Conservation (phyloP, 495 filamentous ascomycete species). For the Endocarpon pusillum region DNA sequence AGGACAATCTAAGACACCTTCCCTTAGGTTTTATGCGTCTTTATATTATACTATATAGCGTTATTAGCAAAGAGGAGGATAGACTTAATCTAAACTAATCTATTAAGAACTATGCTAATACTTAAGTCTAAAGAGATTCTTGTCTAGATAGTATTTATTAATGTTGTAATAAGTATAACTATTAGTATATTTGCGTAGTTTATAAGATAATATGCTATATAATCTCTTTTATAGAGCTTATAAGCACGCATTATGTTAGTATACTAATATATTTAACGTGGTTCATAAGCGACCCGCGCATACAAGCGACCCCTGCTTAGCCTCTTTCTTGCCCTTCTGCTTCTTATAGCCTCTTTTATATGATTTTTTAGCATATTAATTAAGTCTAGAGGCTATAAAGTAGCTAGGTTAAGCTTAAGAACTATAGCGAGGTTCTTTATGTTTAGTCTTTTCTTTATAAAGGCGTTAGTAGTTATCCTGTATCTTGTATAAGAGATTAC, state of each 20-base stretch:
- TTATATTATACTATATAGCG: constrained; percentile 75
- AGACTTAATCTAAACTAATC: constrained; percentile 67
- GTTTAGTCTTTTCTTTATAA: too few species aligned
- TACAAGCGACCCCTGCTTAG: too few species aligned
- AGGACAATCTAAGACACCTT: constrained; percentile 59
- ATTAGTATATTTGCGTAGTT: constrained; percentile 74
- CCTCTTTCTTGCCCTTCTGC: too few species aligned
- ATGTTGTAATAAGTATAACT: constrained; percentile 67
- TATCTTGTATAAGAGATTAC: too few species aligned
- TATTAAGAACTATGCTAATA: constrained; percentile 63
- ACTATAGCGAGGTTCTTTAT: too few species aligned
- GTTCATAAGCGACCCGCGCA: too few species aligned
- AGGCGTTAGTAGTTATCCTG: too few species aligned
- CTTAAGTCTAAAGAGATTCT: constrained; percentile 74
- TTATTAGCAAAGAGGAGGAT: constrained; percentile 72
- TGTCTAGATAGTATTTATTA: constrained; percentile 80
- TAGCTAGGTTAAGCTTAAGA: too few species aligned
- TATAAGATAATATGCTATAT: constrained; percentile 71
- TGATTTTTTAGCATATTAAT: too few species aligned
- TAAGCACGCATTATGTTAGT: constrained; percentile 48
- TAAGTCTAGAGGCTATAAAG: too few species aligned
- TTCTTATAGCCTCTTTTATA: too few species aligned
- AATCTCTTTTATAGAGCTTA: constrained; percentile 46
- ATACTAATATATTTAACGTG: constrained; percentile 57
- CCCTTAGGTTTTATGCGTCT: constrained; percentile 49